Evolutionary conservation across 2,329 filamentous ascomycete species (phyloP).

Genomic region (Paecilomyces dactylethromorphus): DNA sequence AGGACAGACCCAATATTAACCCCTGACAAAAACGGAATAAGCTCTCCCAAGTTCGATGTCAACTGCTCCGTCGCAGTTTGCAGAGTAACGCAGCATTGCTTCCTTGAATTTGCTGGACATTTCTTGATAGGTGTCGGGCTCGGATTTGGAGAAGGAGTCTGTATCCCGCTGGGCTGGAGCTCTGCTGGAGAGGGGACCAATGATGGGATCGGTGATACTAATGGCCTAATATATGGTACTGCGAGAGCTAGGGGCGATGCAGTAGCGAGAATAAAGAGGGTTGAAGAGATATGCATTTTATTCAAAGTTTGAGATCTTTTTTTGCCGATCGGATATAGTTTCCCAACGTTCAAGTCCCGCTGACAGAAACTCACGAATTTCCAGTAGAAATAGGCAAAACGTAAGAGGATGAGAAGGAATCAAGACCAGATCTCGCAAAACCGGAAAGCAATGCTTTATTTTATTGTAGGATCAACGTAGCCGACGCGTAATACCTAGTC

Average conservation of each 20-base stretch:
- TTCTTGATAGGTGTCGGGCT: not conserved
- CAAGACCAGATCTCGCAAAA: not conserved
- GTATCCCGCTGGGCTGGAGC: too few relatives aligned
- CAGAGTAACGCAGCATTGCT: not conserved
- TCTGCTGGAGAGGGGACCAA: too few relatives aligned
- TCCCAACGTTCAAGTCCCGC: not conserved
- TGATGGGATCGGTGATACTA: not conserved
- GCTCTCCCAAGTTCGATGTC: not conserved
- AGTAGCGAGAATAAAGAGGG: slow-evolving; percentile 1
- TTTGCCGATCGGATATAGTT: not conserved
- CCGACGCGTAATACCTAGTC: not conserved
- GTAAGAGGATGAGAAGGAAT: not conserved
- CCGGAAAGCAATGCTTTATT: not conserved
- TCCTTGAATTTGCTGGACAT: not conserved
- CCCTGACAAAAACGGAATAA: not conserved
- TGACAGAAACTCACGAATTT: not conserved
- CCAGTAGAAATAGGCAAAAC: not conserved
- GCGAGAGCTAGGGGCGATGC: not conserved
- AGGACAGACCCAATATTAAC: not conserved
- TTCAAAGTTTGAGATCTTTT: not conserved
- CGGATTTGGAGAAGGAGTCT: not conserved
- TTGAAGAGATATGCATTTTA: slow-evolving; percentile 4
- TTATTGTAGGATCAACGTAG: not conserved
- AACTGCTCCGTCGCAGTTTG: not conserved
- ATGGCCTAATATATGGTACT: not conserved